Evolutionary conservation across 2,329 filamentous ascomycete species (phyloP).

Genomic region (Pseudohalonectria lignicola): DNA sequence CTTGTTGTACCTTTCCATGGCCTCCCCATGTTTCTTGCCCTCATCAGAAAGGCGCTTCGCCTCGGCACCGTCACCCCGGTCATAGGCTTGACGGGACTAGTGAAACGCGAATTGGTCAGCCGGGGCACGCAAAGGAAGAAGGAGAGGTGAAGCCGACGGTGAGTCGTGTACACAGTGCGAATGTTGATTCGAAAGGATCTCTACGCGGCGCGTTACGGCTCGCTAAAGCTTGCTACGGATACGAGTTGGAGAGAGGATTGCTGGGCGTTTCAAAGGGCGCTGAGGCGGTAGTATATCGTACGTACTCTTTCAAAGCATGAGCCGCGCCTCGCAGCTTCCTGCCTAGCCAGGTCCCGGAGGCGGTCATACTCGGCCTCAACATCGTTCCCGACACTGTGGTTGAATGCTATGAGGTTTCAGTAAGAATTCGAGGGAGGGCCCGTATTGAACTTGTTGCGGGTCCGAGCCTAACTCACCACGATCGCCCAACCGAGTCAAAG

Average conservation of each 20-base stretch:
- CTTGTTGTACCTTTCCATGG: constrained; percentile 81
- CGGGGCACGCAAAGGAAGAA: too few relatives aligned
- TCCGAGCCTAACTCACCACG: constrained; percentile 25
- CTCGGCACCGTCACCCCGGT: constrained; percentile 67
- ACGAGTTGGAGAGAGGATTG: too few relatives aligned
- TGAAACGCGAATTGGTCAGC: too few relatives aligned
- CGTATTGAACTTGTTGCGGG: too few relatives aligned
- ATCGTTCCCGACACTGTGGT: constrained; percentile 54
- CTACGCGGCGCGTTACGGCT: too few relatives aligned
- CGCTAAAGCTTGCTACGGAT: too few relatives aligned
- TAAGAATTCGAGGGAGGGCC: too few relatives aligned
- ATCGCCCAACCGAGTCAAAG: constrained; percentile 31
- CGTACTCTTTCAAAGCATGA: constrained; percentile 64
- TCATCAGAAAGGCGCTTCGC: constrained; percentile 79
- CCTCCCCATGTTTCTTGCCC: constrained; percentile 71
- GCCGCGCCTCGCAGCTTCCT: constrained; percentile 68
- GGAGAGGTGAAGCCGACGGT: too few relatives aligned
- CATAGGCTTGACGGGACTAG: constrained; percentile 69
- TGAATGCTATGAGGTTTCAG: constrained; percentile 49
- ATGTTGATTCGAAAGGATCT: too few relatives aligned
- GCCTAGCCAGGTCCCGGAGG: constrained; percentile 70
- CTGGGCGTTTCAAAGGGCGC: too few relatives aligned
- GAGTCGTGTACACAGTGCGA: too few relatives aligned
- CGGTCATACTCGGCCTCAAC: constrained; percentile 86
- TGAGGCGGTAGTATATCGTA: too few relatives aligned